phyloP scores from a whole-genome alignment of 495 filamentous ascomycete species.

The Usnea hakonensis region DNA sequence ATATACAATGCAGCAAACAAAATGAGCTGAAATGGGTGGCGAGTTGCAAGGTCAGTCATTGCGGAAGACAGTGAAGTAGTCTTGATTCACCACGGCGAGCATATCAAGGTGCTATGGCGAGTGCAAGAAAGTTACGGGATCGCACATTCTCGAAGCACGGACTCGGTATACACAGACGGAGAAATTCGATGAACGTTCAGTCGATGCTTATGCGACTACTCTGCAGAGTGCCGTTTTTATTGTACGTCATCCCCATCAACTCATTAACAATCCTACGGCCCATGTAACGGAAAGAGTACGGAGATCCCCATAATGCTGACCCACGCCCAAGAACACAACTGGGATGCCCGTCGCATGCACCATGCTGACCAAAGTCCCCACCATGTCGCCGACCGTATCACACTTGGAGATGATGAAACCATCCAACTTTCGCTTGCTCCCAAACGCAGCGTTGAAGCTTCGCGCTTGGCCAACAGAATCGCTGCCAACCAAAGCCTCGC shows the following conservation, averaged over 20 bases:
- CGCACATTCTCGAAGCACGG: not conserved
- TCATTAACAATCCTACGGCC: not conserved
- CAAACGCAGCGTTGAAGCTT: constrained; percentile 92
- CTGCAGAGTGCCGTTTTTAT: not conserved
- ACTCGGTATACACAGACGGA: not conserved
- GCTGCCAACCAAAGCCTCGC: constrained; percentile 89
- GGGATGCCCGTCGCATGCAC: constrained; percentile 96
- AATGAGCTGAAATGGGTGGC: not conserved
- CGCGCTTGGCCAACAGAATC: constrained; percentile 91
- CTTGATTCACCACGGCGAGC: not conserved
- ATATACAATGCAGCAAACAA: not conserved
- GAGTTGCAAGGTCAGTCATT: not conserved
- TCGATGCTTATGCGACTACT: not conserved
- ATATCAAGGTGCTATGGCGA: not conserved
- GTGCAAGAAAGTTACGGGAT: not conserved
- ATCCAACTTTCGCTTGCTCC: constrained; percentile 67
- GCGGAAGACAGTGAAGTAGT: not conserved
- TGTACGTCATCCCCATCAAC: not conserved
- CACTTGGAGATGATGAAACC: constrained; percentile 98
- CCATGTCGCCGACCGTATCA: constrained; percentile 98
- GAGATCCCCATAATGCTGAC: constrained; percentile 94
- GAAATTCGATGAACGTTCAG: not conserved
- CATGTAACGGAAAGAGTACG: constrained; percentile 51
- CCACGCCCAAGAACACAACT: constrained; percentile 87
- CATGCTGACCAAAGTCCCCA: constrained; percentile 92